Conservation (phyloP, 1,284 basidiomycete genomes). For the Clitocybe nebularis region DNA sequence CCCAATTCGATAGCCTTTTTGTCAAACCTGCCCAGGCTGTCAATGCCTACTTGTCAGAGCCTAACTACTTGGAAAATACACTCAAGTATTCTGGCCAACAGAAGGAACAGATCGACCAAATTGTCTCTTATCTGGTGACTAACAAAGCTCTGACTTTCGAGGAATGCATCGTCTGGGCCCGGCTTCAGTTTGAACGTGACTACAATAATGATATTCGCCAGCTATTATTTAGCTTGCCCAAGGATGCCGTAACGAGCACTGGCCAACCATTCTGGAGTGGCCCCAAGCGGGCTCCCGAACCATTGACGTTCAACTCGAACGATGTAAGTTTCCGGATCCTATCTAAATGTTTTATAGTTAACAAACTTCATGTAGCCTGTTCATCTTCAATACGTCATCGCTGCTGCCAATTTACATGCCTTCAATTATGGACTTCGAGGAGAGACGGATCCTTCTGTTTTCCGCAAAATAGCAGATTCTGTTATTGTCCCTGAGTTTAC, state of each 20-base stretch:
- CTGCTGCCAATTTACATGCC: conserved; percentile 95
- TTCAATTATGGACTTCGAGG: conserved; percentile 98
- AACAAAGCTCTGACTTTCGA: conserved; percentile 94
- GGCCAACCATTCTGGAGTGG: conserved; percentile 98
- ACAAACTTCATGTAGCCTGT: conserved; percentile 51
- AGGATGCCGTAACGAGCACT: conserved; percentile 85
- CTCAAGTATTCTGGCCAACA: conserved; percentile 90
- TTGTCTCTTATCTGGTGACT: conserved; percentile 88
- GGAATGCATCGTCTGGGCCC: conserved; percentile 97
- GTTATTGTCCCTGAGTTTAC: conserved; percentile 91
- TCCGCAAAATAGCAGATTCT: conserved; percentile 84
- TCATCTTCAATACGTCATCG: conserved; percentile 88
- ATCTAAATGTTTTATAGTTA: conserved; percentile 6
- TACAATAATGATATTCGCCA: conserved; percentile 95
- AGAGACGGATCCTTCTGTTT: conserved; percentile 74
- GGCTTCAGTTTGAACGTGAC: conserved; percentile 93
- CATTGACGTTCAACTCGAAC: conserved; percentile 82
- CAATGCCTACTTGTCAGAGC: conserved; percentile 95
- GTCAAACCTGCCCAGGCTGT: conserved; percentile 93
- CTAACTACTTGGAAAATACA: conserved; percentile 91
- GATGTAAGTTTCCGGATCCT: conserved; percentile 58
- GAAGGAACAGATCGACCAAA: conserved; percentile 88
- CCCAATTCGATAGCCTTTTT: conserved; percentile 91
- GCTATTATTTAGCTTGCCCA: conserved; percentile 90
- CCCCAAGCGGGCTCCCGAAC: conserved; percentile 96